A percentile compares a stretch with the other conserved stretches of the same genome.
These are phyloP conservation scores for Kodamaea jinghongensis DNA, from an alignment of 805 yeast species.

Conservation along the genomic window DNA sequence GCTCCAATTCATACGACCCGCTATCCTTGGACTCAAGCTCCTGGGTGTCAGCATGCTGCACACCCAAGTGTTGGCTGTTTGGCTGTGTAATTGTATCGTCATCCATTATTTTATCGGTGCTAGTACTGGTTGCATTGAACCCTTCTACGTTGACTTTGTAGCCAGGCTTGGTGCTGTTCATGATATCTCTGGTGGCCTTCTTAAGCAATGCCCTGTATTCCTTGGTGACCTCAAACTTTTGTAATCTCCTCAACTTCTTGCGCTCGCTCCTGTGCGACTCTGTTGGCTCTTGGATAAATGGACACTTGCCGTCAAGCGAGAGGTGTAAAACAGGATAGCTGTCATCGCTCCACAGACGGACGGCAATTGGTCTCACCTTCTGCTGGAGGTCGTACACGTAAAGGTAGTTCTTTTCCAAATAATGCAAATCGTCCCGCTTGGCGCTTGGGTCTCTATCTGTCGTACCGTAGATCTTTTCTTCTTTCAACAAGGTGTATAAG, in stretches of 20 bases:
- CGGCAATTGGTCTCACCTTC: constrained; percentile 73
- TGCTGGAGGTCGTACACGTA: constrained; percentile 80
- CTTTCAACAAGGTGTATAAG: constrained; percentile 58
- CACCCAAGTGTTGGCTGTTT: constrained; percentile 3
- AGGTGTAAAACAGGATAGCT: constrained; percentile 54
- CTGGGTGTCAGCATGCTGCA: constrained; percentile 6
- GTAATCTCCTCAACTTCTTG: constrained; percentile 37
- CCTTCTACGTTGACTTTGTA: constrained; percentile 12
- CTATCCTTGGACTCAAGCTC: constrained; percentile 8
- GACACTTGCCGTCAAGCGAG: constrained; percentile 74
- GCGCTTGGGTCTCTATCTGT: constrained; percentile 87
- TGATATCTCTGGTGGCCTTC: constrained; percentile 32
- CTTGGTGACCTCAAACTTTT: constrained; percentile 41
- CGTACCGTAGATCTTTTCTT: constrained; percentile 84
- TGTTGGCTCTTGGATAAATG: constrained; percentile 66
- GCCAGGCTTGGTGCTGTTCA: constrained; percentile 26
- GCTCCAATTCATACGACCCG: constrained; percentile 12
- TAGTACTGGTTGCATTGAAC: constrained; percentile 26
- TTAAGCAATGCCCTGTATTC: constrained; percentile 39
- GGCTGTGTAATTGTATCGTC: constrained; percentile 18
- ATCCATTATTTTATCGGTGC: constrained; percentile 22
- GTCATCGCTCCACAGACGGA: constrained; percentile 71
- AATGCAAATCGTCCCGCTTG: constrained; percentile 77
- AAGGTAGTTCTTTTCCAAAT: constrained; percentile 68
- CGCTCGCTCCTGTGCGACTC: constrained; percentile 39